Base-by-base conservation (phyloP, 176 grass and related monocot species). In the Ampelocalamus luodianensis region DNA sequence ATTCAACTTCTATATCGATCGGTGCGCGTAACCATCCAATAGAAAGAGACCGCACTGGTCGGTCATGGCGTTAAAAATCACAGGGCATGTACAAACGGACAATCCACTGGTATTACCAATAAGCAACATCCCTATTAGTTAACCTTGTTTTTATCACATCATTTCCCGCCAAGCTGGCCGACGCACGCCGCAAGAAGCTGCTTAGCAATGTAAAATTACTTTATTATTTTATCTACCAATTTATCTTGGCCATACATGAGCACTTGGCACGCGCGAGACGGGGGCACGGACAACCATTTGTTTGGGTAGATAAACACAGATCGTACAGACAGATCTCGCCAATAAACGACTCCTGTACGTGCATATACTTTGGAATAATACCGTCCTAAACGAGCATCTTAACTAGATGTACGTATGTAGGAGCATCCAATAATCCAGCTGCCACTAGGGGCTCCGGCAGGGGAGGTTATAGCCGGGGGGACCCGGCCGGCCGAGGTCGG, bases 141-240 rank as follows among this genome's bases (percentile, higher is more conserved):
- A 51, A 50, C 51, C 51, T 49, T 61, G 54, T 72, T 23, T 43
- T 40, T 26, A 53, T 37, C 29, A 6, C 74, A 40, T 66, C 68
- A 71, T 85, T 85, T 74, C 49, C 68, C 4, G 27, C 24, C 39
- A 23, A 50, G 86, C 76, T 79, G 81, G 74, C 26, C 15, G 37
- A 56, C 34, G 80, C 65, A 10, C 12, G 2, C 54, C 40, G n/a
- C 16, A 48, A 37, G n/a, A 55, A 13, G n/a, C 61, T 29, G 24
- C 20, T 1, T 58, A n/a, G 4, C 55, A 58, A 3, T 10, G 20
- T n/a, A n/a, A 10, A n/a, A 58, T 23, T 22, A 58, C 3, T 17
- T 51, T 23, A 50, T 16, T 5, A 50, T 50, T 16, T 58, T 58
- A 4, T n/a, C 55, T 23, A 58, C 22, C 55, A 23, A 10, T 23